Base-by-base conservation (phyloP, 192 early-diverging fungal species). In the Backusella westeae region DNA sequence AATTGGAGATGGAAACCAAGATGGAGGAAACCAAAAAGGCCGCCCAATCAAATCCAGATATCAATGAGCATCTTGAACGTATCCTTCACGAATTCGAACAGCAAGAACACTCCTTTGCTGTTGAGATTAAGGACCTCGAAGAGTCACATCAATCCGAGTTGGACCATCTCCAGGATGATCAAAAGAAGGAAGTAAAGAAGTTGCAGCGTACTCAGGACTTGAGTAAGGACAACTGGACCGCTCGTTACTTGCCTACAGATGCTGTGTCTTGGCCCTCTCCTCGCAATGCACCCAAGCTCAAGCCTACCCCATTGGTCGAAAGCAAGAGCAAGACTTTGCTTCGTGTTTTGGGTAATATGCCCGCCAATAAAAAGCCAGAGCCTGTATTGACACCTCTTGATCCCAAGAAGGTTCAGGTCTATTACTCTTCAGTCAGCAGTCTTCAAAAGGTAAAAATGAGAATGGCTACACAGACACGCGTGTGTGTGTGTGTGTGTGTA, bases 351-450 rank as follows among this genome's bases (percentile, higher is more conserved):
- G 70, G 70, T 71, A 71, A 32, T 42, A 71, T 71, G 70, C 70
- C 70, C 2, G 70, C 39, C 2, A 44, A 71, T 46, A 23, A 32
- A 32, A 71, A 71, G 10, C 70, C 70, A 17, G 73, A 46, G 23
- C 77, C 77, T 34, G 65, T 75, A 1, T 35, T 78, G 2, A 72
- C 67, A 34, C 78, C 82, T 29, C 34, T 73, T 26, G 82, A 83
- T 75, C 73, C 36, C 32, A 83, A 77, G 36, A 74, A 80, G 34
- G 80, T 88, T 2, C 85, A 88, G 75, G 72, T 88, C 7, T 88
- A 84, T 69, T 75, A 80, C 9, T 86, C 85, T 5, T 85, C 78
- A 41, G 83, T 88, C 36, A 86, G 87, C 66, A 82, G 78, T 34
- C 86, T 85, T 56, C 65, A 80, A 23, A 59, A 75, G 59, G 80